Evolutionary conservation across 1,284 basidiomycete genomes (phyloP), one percentile per base, ranked within the genome.

Genomic region (Sporisorium exsertum): DNA sequence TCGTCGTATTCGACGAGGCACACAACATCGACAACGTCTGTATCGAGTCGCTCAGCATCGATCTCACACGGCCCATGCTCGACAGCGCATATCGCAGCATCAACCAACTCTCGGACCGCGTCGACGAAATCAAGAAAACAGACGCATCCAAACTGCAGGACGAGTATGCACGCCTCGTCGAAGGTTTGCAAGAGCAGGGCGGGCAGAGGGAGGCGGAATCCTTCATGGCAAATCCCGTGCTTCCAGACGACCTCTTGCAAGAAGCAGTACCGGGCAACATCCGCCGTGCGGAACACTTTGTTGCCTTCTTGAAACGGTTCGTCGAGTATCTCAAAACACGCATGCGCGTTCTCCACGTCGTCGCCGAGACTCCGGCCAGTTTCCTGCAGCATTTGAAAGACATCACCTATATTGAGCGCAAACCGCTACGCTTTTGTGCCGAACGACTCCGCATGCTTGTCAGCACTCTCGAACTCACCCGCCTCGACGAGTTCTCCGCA

Each of bases 11-110:
- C 82, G 97, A 99, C 85, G 97, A 99, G 86, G 97, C 97, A 9
- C 97, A 99, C 87, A 99, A 99, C 85, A 99, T 99, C 65, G 96
- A 99, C 86, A 99, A 99, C 86, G 97, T 99, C 58, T 99, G 97
- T 87, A 97, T 99, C 85, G 97, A 99, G 85, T 97, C 96, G 0
- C 88, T 99, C 49, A 97, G 94, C 71, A 97, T 99, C 79, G 97
- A 99, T 85, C 88, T 99, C 53, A 99, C 96, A n/a, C 89, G 97
- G 42, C 97, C 97, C 0, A 99, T 99, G 94, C 89, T 99, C 29
- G 97, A 99, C 82, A 94, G 94, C 9, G 97, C 97, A 1, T 90
- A 92, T 4, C 89, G 95, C 75, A 97, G 94, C 86, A 92, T 98
- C 18, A 90, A 89, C 27, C 93, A 91, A 84, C 89, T 99, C 1